Base-by-base conservation (phyloP, 345 rosid genomes). In the Brassica cretica region DNA sequence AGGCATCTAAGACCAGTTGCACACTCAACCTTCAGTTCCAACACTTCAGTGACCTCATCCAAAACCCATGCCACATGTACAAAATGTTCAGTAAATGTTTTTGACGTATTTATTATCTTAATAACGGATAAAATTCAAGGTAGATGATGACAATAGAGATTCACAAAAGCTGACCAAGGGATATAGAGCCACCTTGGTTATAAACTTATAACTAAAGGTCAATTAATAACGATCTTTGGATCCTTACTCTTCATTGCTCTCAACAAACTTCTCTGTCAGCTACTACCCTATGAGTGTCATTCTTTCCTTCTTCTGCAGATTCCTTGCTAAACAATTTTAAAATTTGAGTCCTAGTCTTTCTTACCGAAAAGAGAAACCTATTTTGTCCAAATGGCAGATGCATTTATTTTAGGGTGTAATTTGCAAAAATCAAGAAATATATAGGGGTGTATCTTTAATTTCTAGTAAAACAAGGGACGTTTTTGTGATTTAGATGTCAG, bases 401-500 rank as follows among this genome's bases (percentile, higher is more conserved):
- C 30, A 39, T 25, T 39, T 49, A 7, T 15, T 60, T 3, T 2
- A 71, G 49, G 66, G 61, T 12, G 18, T 56, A 71, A 25, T 27
- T 39, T 0, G 33, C 1, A 0, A 15, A 15, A 9, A 6, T 2
- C 6, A 6, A 66, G 27, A 73, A 67, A 18, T 7, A n/a, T 3
- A 58, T 2, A 27, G 59, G 59, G 41, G 24, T n/a, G 35, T 61
- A 51, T 51, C 1, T 35, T 5, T 24, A 44, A 3, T 66, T 30
- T 35, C 0, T 3, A 8, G 2, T 35, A 51, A 73, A 73, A 0
- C 0, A 0, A 5, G 32, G 77, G 82, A 16, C 12, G 51, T 16
- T 24, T 16, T 8, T 67, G 74, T 39, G 7, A 73, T 51, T 49
- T 51, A 73, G 25, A 16, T 67, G 74, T 68, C 64, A 30, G 56